Evolutionary conservation across 1,284 basidiomycete genomes (phyloP).

Genomic region (Cystobasidiaceae sp.): DNA sequence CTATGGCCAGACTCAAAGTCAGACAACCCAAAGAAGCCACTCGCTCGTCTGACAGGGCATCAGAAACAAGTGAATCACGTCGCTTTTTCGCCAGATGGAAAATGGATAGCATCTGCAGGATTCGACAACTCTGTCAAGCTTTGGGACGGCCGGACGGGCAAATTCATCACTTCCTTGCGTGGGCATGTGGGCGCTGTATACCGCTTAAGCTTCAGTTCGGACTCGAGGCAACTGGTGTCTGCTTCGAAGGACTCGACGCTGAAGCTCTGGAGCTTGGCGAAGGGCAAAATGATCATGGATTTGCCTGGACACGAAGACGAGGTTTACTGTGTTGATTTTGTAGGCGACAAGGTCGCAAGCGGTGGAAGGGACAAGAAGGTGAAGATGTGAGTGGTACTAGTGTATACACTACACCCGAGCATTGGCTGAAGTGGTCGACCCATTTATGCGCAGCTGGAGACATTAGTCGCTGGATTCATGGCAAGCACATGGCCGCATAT

Average conservation of each 20-base stretch:
- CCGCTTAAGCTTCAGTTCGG: slow-evolving; percentile 88
- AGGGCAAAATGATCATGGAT: slow-evolving; percentile 87
- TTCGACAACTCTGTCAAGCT: slow-evolving; percentile 89
- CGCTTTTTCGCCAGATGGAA: slow-evolving; percentile 88
- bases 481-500: slow-evolving; percentile 83
- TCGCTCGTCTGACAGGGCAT: slow-evolving; percentile 85
- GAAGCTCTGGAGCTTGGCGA: slow-evolving; percentile 94
- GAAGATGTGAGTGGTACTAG: slow-evolving; percentile 69
- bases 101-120: slow-evolving; percentile 82
- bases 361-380: slow-evolving; percentile 66
- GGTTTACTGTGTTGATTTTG: slow-evolving; percentile 97
- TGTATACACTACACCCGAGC: slow-evolving; percentile 66
- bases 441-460: slow-evolving; percentile 44
- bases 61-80: slow-evolving; percentile 95
- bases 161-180: slow-evolving; percentile 77
- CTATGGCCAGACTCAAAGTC: slow-evolving; percentile 61
- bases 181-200: slow-evolving; percentile 95
- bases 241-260: slow-evolving; percentile 94
- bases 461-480: slow-evolving; percentile 52
- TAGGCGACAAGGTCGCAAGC: slow-evolving; percentile 94
- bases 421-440: slow-evolving; percentile 64
- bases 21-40: slow-evolving; percentile 64
- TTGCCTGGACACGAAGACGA: slow-evolving; percentile 95
- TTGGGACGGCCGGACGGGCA: slow-evolving; percentile 85
- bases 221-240: slow-evolving; percentile 83